Percentiles rank a stretch among this genome's conserved stretches.
Evolutionary conservation across 257 asterid genomes (phyloP).

Genomic region (Dorcoceras hygrometricum): DNA sequence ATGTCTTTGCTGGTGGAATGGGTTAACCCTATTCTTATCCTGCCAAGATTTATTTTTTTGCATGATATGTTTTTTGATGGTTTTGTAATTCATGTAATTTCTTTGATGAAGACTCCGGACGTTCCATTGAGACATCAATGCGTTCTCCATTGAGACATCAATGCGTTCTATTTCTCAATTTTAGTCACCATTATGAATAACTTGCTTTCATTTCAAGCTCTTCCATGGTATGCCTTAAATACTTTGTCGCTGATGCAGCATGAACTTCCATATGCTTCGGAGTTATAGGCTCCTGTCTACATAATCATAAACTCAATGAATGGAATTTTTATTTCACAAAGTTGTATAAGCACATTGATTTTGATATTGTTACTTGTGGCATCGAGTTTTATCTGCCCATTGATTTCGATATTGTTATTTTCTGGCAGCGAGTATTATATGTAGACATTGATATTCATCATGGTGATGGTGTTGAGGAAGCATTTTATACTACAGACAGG

Average conservation of each 20-base stretch:
- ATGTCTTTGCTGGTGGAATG: not conserved
- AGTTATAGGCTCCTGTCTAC: not conserved
- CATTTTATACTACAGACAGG: constrained; percentile 67
- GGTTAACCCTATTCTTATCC: not conserved
- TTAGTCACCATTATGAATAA: not conserved
- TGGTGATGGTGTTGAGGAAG: constrained; percentile 70
- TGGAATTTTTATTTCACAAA: not conserved
- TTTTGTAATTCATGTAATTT: not conserved
- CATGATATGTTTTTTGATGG: not conserved
- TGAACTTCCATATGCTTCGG: not conserved
- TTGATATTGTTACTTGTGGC: not conserved
- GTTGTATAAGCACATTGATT: constrained; percentile 11
- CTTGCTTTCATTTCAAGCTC: not conserved
- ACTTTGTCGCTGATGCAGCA: not conserved
- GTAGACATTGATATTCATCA: constrained; percentile 67
- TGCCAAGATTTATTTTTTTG: constrained; percentile 1
- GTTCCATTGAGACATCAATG: not conserved
- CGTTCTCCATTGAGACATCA: not conserved
- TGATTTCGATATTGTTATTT: not conserved
- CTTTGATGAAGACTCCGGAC: not conserved
- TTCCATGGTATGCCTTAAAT: not conserved
- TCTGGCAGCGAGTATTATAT: constrained; percentile 56
- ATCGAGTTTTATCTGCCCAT: not conserved
- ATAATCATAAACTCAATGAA: not conserved
- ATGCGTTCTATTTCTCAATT: not conserved